Conservation (phyloP, 768 basidiomycete genomes). For the Steccherinum ochraceum region DNA sequence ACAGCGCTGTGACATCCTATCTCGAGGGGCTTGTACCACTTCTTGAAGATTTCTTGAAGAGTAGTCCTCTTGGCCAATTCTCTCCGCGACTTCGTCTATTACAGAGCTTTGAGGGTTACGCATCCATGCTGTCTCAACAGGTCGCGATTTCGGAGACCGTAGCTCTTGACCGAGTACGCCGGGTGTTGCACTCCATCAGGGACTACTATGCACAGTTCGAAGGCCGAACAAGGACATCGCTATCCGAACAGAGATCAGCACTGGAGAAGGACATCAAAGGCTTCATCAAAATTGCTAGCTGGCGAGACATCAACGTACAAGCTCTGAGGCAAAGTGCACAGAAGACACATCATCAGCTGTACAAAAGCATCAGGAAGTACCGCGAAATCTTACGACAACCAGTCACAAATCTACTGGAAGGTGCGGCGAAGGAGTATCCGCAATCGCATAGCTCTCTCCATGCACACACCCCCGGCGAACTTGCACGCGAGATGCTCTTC, state of each 20-base stretch:
- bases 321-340: constrained; percentile 90
- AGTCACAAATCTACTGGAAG: constrained; percentile 31
- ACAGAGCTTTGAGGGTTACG: constrained; percentile 54
- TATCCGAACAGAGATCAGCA: constrained; percentile 47
- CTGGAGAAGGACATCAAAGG: constrained; percentile 79
- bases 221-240: constrained; percentile 35
- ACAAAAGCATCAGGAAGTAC: constrained; percentile 88
- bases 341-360: constrained; percentile 84
- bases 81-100: constrained; percentile 60
- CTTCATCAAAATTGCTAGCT: constrained; percentile 93
- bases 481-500: not conserved
- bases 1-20: constrained; percentile 39
- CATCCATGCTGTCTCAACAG: constrained; percentile 24
- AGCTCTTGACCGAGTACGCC: constrained; percentile 34
- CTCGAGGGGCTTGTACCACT: constrained; percentile 65
- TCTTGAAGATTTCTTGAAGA: constrained; percentile 71
- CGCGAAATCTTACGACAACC: constrained; percentile 84
- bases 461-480: not conserved
- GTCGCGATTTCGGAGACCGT: not conserved
- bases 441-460: not conserved
- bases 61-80: constrained; percentile 83
- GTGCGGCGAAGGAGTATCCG: not conserved
- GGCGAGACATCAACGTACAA: constrained; percentile 96
- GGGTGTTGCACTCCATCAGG: constrained; percentile 55
- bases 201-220: constrained; percentile 61